A percentile compares a stretch with the other conserved stretches of the same genome.
Evolutionary conservation across 148 eudicot genomes (phyloP).

Genomic region (Rhododendron ferrugineum): DNA sequence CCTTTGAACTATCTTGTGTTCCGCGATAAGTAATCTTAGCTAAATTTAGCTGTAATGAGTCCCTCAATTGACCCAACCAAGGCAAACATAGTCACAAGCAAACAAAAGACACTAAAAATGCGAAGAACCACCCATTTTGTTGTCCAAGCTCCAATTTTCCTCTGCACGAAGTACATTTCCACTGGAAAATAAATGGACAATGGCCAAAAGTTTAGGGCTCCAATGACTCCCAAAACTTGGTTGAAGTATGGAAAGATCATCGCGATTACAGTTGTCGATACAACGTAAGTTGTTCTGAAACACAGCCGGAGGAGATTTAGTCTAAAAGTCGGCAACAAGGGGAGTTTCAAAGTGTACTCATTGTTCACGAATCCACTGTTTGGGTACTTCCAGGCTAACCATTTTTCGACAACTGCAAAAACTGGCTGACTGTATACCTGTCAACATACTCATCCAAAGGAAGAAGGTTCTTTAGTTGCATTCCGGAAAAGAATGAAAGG

Average conservation of each 20-base stretch:
- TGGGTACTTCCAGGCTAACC: constrained; percentile 27
- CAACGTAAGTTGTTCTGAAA: constrained; percentile 46
- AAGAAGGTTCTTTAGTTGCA: background rate
- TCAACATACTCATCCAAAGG: background rate
- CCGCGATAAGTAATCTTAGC: constrained; percentile 9
- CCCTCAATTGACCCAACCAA: constrained; percentile 50
- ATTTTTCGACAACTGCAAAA: constrained; percentile 40
- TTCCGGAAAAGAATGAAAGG: background rate
- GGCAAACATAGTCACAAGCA: constrained; percentile 37
- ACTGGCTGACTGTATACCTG: constrained; percentile 73
- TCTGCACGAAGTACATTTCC: constrained; percentile 49
- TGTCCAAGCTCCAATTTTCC: constrained; percentile 38
- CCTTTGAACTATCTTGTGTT: background rate
- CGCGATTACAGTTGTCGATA: constrained; percentile 36
- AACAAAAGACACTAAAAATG: constrained; percentile 23
- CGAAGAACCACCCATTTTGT: constrained; percentile 35
- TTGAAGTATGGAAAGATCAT: constrained; percentile 55
- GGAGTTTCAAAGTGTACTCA: constrained; percentile 18
- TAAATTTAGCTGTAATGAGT: constrained; percentile 32
- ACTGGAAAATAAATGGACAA: constrained; percentile 50
- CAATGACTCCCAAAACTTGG: constrained; percentile 51
- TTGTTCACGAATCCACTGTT: constrained; percentile 25
- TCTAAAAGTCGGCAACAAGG: constrained; percentile 23
- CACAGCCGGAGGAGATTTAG: constrained; percentile 43
- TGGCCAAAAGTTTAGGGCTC: constrained; percentile 64